phyloP scores from a whole-genome alignment of 257 asterid species.

The Coffea eugenioides region DNA sequence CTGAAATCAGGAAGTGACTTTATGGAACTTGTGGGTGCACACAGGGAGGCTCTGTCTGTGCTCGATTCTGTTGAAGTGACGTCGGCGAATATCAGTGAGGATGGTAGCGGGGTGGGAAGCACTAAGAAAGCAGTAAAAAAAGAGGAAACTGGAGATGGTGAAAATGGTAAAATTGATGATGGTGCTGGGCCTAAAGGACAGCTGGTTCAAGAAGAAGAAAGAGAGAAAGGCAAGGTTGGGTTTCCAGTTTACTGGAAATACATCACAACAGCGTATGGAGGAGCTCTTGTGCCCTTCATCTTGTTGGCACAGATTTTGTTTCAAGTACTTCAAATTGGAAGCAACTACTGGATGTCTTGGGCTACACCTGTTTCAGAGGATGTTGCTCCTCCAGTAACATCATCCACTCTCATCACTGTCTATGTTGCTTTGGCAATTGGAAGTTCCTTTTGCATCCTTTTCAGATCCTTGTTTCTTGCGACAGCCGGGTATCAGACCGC shows the following conservation, averaged over 20 bases:
- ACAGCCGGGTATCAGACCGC: slow-evolving; percentile 74
- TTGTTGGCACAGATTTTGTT: slow-evolving; percentile 61
- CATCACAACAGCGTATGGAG: slow-evolving; percentile 76
- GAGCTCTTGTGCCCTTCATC: slow-evolving; percentile 77
- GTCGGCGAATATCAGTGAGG: slow-evolving; percentile 23
- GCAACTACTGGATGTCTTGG: slow-evolving; percentile 99
- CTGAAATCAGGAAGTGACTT: slow-evolving; percentile 67
- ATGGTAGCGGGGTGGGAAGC: slow-evolving; percentile 18
- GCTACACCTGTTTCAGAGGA: slow-evolving; percentile 83
- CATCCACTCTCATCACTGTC: slow-evolving; percentile 68
- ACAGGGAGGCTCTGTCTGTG: slow-evolving; percentile 69
- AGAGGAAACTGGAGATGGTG: slow-evolving; percentile 31
- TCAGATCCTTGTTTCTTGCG: slow-evolving; percentile 53
- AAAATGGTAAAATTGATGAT: slow-evolving; percentile 34
- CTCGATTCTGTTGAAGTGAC: slow-evolving; percentile 44
- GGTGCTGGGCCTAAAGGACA: slow-evolving; percentile 43
- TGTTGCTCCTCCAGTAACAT: slow-evolving; percentile 51
- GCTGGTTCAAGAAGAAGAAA: slow-evolving; percentile 91
- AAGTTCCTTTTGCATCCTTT: slow-evolving; percentile 63
- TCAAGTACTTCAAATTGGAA: slow-evolving; percentile 75
- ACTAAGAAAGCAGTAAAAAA: slow-evolving; percentile 29
- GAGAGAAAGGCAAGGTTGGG: slow-evolving; percentile 85
- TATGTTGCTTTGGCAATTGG: slow-evolving; percentile 65
- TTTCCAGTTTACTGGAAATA: slow-evolving; percentile 78
- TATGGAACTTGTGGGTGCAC: slow-evolving; percentile 92